Percentiles rank a stretch among this genome's conserved stretches.
Evolutionary conservation across 371 early-diverging fungal genomes (phyloP).

Genomic region (Mortierella sp.): DNA sequence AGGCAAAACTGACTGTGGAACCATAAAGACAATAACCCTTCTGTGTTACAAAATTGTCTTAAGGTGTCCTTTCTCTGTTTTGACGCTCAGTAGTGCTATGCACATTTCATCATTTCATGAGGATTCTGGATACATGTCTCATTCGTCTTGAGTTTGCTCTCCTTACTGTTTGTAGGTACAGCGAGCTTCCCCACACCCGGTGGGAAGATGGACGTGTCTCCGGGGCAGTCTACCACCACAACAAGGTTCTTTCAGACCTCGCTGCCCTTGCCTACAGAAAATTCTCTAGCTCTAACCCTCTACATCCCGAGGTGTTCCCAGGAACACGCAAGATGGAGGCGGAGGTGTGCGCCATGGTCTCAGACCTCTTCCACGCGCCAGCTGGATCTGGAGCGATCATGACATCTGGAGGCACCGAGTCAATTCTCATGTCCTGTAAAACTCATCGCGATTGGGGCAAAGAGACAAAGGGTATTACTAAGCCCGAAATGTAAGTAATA

Average conservation of each 20-base stretch:
- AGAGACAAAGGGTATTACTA: conserved; percentile 77
- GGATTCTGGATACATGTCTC: no score
- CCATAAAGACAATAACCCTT: no score
- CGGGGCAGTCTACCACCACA: conserved; percentile 94
- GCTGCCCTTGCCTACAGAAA: conserved; percentile 87
- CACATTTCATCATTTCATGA: no score
- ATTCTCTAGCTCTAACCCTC: conserved; percentile 88
- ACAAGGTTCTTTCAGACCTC: conserved; percentile 78
- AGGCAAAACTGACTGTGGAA: not conserved
- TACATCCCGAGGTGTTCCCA: conserved; percentile 97
- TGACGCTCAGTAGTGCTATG: no score
- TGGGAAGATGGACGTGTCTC: conserved; percentile 91
- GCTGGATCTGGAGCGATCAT: conserved; percentile 81
- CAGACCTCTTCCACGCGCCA: conserved; percentile 88
- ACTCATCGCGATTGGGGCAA: conserved; percentile 86
- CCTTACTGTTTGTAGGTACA: conserved; percentile 41
- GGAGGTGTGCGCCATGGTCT: conserved; percentile 92
- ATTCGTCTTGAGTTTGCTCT: not conserved
- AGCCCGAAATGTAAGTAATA: conserved; percentile 87
- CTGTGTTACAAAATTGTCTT: not conserved
- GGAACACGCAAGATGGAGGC: conserved; percentile 96
- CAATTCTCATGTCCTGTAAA: conserved; percentile 93
- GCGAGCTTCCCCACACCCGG: conserved; percentile 66
- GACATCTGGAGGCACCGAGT: conserved; percentile 96
- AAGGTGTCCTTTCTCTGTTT: no score